A percentile compares a stretch with the other conserved stretches of the same genome.
These are phyloP conservation scores for Jimgerdemannia lactiflua DNA, from an alignment of 192 early-diverging fungal species.

Conservation along the genomic window DNA sequence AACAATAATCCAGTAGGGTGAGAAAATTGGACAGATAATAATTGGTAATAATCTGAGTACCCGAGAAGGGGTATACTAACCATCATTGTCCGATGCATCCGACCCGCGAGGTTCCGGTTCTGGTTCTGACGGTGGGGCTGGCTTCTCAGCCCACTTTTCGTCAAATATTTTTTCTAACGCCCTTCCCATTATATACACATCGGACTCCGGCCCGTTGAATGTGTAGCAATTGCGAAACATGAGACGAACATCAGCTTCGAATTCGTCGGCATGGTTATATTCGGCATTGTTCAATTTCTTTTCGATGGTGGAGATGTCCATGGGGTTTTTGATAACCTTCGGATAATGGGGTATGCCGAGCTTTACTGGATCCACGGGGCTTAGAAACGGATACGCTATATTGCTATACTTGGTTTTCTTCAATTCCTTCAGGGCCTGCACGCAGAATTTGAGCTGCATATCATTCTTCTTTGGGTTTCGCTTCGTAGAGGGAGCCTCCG, in stretches of 20 bases:
- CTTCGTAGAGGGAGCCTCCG: conserved; percentile 25
- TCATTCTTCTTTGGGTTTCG: conserved; percentile 43
- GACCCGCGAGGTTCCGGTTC: conserved; percentile 13
- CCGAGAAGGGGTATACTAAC: conserved; percentile 8
- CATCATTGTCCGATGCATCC: conserved; percentile 18
- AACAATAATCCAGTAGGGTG: background rate
- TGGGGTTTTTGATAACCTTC: conserved; percentile 80
- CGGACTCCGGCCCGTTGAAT: conserved; percentile 70
- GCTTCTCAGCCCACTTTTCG: conserved; percentile 61
- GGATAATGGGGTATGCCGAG: conserved; percentile 89
- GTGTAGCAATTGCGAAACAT: conserved; percentile 86
- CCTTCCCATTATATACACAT: conserved; percentile 68
- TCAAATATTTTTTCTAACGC: conserved; percentile 78
- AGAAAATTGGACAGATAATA: background rate
- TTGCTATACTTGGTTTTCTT: conserved; percentile 64
- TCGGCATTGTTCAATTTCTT: conserved; percentile 61
- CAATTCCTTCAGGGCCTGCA: conserved; percentile 59
- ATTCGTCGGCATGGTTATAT: conserved; percentile 64
- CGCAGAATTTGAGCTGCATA: conserved; percentile 63
- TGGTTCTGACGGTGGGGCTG: conserved; percentile 15
- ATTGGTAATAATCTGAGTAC: background rate
- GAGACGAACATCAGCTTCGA: conserved; percentile 72
- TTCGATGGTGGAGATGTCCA: conserved; percentile 84
- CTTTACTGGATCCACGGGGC: conserved; percentile 83
- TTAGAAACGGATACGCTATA: conserved; percentile 70